Evolutionary conservation across 2,329 filamentous ascomycete genomes (phyloP).

Genomic region (Alternaria alternata): DNA sequence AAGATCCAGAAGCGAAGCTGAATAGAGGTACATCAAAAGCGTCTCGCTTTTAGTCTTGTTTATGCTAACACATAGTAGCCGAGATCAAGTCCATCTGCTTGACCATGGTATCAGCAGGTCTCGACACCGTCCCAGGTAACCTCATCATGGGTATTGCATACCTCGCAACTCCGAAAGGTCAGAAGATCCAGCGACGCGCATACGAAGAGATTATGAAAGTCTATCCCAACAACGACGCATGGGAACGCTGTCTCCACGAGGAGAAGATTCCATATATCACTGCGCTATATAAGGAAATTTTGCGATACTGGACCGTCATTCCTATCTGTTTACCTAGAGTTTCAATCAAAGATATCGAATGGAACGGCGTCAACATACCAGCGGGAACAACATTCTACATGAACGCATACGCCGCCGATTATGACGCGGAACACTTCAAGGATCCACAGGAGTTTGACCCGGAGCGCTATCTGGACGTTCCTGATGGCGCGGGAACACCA

Average conservation of each 20-base stretch:
- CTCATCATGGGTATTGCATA: slow-evolving; percentile 82
- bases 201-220: slow-evolving; percentile 74
- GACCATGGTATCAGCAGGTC: slow-evolving; percentile 81
- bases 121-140: slow-evolving; percentile 83
- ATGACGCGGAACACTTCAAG: slow-evolving; percentile 74
- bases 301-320: slow-evolving; percentile 82
- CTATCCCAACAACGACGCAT: slow-evolving; percentile 78
- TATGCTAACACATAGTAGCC: slow-evolving; percentile 55
- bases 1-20: slow-evolving; percentile 73
- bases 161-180: slow-evolving; percentile 72
- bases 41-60: not conserved
- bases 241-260: slow-evolving; percentile 74
- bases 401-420: slow-evolving; percentile 78
- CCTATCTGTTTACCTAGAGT: slow-evolving; percentile 78
- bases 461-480: slow-evolving; percentile 69
- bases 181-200: slow-evolving; percentile 73
- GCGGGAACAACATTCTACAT: slow-evolving; percentile 81
- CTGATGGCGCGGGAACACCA: slow-evolving; percentile 56
- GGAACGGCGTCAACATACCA: slow-evolving; percentile 72
- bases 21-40: slow-evolving; percentile 62
- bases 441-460: slow-evolving; percentile 70
- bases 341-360: slow-evolving; percentile 75
- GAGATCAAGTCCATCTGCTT: slow-evolving; percentile 83
- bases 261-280: slow-evolving; percentile 81
- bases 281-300: slow-evolving; percentile 78